Evolutionary conservation across 139 green algal species (phyloP), one percentile per base, ranked within the genome.

Genomic region (Tetraselmis chui): DNA sequence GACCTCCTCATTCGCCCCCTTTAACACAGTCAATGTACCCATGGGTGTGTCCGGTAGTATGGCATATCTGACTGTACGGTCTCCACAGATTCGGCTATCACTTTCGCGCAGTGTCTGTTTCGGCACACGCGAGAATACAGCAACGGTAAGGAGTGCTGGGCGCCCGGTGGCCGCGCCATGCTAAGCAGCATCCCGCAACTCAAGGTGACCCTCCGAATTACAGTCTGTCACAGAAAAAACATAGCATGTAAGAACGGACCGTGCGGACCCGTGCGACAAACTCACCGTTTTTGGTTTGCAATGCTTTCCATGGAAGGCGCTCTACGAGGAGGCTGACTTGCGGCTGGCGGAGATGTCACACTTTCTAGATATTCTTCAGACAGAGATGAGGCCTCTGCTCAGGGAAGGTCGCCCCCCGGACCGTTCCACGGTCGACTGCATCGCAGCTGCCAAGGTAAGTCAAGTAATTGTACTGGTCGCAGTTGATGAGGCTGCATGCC

Each of bases 121-220:
- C 30, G 77, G 29, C 29, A 76, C 1, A 81, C 81, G 30, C 74
- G 78, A 23, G 23, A 1, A 1, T 84, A 87, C 77, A 77, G 27
- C n/a, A 80, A 87, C 30, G 75, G 18, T 2, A 87, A 87, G 45
- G 24, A n/a, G 31, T 87, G 83, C 80, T 82, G 27, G 79, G 75
- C 75, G 28, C n/a, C 32, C 11, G 24, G 25, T 24, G 23, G 23
- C 18, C 79, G 83, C 29, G 29, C 30, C 26, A 80, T 5, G 76
- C 76, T 45, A 1, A 87, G 79, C 32, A 27, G 67, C 23, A 80
- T 87, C 5, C 83, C 83, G 76, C 83, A 87, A 29, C 77, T 87
- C 79, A 82, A 82, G 32, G 79, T 82, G 23, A 2, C 2, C 45
- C n/a, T n/a, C n/a, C n/a, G n/a, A n/a, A n/a, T n/a, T n/a, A n/a